Base-by-base conservation (phyloP, 108 stramenopile species). In the Nannochloropsis oceanica region DNA sequence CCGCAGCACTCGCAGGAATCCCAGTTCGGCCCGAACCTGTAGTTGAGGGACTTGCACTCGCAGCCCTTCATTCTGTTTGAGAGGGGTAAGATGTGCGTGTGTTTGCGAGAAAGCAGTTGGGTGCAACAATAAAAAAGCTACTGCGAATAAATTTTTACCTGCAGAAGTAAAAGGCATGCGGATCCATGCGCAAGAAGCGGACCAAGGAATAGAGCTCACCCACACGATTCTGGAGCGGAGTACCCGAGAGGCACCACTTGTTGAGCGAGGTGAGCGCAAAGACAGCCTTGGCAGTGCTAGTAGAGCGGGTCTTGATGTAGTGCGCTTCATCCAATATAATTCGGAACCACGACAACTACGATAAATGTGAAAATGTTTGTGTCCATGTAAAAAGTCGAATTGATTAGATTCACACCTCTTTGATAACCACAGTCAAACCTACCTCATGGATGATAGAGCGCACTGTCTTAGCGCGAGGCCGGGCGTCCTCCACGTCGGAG, bases 151-250 rank as follows among this genome's bases (percentile, higher is more conserved):
- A n/a, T 18, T 93, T 92, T 22, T 20, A 34, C 27, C 26, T 83
- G 90, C 99, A 99, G 84, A 94, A 95, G 89, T 99, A 99, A 87
- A 94, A 96, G 0, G 96, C 98, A 93, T 96, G 95, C 0, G 99
- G 98, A 85, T 97, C 95, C 24, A 97, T 92, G 22, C 97, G 89
- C 25, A 99, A 86, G 85, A 99, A 99, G 13, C 98, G 92, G 82
- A 99, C 94, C 79, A 97, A 89, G 25, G 94, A 94, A 87, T 98
- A 98, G 44, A 99, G 93, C 84, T 99, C 99, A 11, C 96, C 96
- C n/a, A 98, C 97, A 13, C 97, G 91, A 85, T 99, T 99, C 91
- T 99, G 99, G 27, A 99, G 87, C 22, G 99, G 99, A 0, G 99
- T 99, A 11, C 99, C 99, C 8, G 94, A 93, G 26, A 99, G 89